Percentiles rank a stretch among this genome's conserved stretches.
Evolutionary conservation across 768 basidiomycete species (phyloP).

Genomic region (Mycena haematopus): DNA sequence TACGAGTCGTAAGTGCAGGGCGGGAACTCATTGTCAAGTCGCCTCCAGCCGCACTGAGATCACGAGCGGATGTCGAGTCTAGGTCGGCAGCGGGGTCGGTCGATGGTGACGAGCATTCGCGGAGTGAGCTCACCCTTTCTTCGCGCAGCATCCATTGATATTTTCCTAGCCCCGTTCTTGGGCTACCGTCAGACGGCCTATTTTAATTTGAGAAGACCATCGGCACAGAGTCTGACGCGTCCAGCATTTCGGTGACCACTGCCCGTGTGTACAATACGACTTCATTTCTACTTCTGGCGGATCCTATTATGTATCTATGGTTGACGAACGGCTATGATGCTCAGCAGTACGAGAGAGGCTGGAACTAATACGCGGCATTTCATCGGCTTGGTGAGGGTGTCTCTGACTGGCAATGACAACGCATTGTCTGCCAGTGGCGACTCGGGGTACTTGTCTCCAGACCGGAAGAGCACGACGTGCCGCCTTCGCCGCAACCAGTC

Average conservation of each 20-base stretch:
- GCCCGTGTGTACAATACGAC: slow-evolving; percentile 25
- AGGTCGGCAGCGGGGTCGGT: not conserved
- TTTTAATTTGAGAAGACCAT: slow-evolving; percentile 15
- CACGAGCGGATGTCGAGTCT: not conserved
- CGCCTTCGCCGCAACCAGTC: slow-evolving; percentile 19
- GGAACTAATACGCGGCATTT: slow-evolving; percentile 5
- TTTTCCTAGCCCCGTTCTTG: slow-evolving; percentile 8
- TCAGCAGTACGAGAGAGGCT: slow-evolving; percentile 11
- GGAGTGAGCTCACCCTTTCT: not conserved
- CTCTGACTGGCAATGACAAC: slow-evolving; percentile 7
- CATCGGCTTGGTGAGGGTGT: not conserved
- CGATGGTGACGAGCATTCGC: not conserved
- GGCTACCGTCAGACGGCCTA: slow-evolving; percentile 23
- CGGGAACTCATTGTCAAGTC: too few relatives aligned
- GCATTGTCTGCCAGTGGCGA: slow-evolving; percentile 21
- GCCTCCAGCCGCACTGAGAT: too few relatives aligned
- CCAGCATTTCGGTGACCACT: slow-evolving; percentile 27
- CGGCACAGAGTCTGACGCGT: slow-evolving; percentile 20
- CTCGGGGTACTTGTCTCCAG: slow-evolving; percentile 26
- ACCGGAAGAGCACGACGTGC: slow-evolving; percentile 16
- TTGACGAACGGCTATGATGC: slow-evolving; percentile 35
- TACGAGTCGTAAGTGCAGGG: too few relatives aligned
- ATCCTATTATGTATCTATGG: slow-evolving; percentile 13
- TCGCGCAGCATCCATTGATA: not conserved
- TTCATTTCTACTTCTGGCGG: not conserved